These are phyloP conservation scores for Phytophthora hibernalis DNA, from an alignment of 352 stramenopile species.

Conservation along the genomic window DNA sequence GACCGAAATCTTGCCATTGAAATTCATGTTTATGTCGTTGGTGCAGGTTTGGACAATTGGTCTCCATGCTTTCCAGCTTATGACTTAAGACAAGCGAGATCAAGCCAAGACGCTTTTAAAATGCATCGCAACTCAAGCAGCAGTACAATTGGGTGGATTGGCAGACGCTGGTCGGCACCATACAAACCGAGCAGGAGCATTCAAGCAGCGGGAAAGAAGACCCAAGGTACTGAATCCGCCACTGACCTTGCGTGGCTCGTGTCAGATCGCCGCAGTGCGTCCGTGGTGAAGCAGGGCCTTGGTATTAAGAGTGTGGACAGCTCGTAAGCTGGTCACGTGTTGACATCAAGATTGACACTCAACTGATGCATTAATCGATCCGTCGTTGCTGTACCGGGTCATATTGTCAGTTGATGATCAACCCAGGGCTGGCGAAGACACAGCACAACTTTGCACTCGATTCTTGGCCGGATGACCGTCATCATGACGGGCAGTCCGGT, in stretches of 20 bases:
- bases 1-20: background rate
- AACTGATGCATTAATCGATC: background rate
- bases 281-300: conserved; percentile 37
- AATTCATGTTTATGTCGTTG: background rate
- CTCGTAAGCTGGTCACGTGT: background rate
- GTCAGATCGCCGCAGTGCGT: conserved; percentile 37
- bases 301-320: background rate
- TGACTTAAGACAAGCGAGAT: conserved; percentile 32
- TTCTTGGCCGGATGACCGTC: no score
- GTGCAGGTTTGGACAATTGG: conserved; percentile 56
- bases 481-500: no score
- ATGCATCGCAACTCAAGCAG: conserved; percentile 6
- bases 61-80: conserved; percentile 47
- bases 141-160: conserved; percentile 18
- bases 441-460: conserved; percentile 20
- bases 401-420: background rate
- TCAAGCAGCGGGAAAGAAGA: conserved; percentile 13
- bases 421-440: conserved; percentile 1
- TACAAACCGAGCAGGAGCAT: conserved; percentile 22
- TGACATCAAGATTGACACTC: background rate
- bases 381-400: conserved; percentile 12
- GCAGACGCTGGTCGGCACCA: conserved; percentile 28
- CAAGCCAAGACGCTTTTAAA: conserved; percentile 7
- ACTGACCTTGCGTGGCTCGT: conserved; percentile 34
- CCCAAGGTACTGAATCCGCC: conserved; percentile 1